phyloP scores from a whole-genome alignment of 1,139 yeast species.

The Candida neerlandica region DNA sequence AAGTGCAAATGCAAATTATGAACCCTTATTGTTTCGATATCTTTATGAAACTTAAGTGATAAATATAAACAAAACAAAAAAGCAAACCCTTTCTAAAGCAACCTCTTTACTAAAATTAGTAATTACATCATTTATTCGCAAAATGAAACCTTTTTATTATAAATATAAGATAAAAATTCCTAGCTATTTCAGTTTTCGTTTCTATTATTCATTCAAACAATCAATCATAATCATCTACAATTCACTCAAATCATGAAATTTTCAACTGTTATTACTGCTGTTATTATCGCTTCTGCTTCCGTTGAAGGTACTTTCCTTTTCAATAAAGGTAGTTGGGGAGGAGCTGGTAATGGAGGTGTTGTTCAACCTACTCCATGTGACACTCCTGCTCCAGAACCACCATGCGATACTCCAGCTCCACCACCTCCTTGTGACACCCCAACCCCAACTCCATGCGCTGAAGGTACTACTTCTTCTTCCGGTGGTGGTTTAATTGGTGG shows the following conservation, averaged over 20 bases:
- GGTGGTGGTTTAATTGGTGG: constrained; percentile 4
- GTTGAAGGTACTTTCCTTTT: constrained; percentile 1
- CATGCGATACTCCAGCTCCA: constrained; percentile 4
- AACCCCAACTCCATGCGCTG: neutral
- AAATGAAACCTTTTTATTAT: neutral
- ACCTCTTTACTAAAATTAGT: neutral
- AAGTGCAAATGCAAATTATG: neutral
- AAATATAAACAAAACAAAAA: neutral
- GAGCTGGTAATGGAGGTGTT: neutral
- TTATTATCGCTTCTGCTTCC: neutral
- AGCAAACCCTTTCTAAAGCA: neutral
- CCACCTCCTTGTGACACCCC: constrained; percentile 1
- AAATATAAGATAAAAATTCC: neutral
- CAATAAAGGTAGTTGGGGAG: neutral
- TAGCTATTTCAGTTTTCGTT: neutral
- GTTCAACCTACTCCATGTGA: constrained; percentile 4
- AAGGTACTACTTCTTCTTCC: neutral
- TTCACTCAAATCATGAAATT: neutral
- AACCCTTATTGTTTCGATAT: neutral
- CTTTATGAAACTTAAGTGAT: neutral
- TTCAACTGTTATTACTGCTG: constrained; percentile 2
- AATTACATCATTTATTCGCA: neutral
- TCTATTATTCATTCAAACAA: neutral
- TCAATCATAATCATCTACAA: neutral
- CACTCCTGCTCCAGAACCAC: constrained; percentile 3